Evolutionary conservation across 1,284 basidiomycete genomes (phyloP), one percentile per base, ranked within the genome.

Genomic region (Ceratobasidium sp.): DNA sequence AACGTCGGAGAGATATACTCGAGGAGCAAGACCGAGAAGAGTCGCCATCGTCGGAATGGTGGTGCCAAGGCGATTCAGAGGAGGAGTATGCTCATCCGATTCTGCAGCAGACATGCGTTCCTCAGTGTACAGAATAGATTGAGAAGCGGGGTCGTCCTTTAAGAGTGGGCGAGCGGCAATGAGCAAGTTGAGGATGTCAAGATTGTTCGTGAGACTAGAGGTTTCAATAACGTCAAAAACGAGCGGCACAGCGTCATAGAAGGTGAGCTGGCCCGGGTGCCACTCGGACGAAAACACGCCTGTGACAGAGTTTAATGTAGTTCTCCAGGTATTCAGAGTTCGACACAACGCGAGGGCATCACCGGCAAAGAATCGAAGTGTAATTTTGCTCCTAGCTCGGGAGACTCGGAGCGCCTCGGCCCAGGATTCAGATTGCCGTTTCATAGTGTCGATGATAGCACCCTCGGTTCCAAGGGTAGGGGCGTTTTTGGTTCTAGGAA

Each of bases 221-320:
- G 52, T 67, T 16, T 67, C 62, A 19, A 67, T 67, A 4, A 67
- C 42, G 29, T 67, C 62, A 21, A 67, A 67, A 1, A 27, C 23
- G 25, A 29, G 46, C 1, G 52, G 62, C 30, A 30, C 33, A 13
- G 41, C 62, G 1, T 23, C 52, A 50, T 52, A 67, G n/a, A n/a
- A n/a, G n/a, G n/a, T n/a, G n/a, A n/a, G n/a, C n/a, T n/a, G n/a
- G n/a, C n/a, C n/a, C n/a, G n/a, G n/a, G n/a, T n/a, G n/a, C n/a
- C n/a, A n/a, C 11, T 39, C 23, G 4, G 62, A 54, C 13, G 46
- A 27, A 25, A 47, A 56, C 5, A 36, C 33, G 33, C 33, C 33
- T 4, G 33, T 36, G 5, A 11, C 4, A 36, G 33, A 11, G 33
- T 36, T 36, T 36, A 4, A 4, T 4, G 33, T 36, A 5, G 33